phyloP scores from a whole-genome alignment of 2,329 filamentous ascomycete species.

The Magnaporthales sp. region DNA sequence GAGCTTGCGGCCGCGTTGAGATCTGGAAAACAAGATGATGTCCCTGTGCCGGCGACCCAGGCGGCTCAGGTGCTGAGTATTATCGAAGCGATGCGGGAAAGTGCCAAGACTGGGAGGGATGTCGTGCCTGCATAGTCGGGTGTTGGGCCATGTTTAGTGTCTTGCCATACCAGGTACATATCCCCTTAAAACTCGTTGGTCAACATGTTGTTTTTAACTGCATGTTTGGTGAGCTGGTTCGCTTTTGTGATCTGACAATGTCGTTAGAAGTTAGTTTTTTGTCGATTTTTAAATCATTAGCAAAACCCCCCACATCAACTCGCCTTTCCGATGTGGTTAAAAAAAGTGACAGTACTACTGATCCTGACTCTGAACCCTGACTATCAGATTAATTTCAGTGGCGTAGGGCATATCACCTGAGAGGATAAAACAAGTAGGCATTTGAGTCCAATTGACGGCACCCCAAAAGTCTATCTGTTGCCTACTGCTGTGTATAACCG shows the following conservation, averaged over 20 bases:
- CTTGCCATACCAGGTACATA: neutral
- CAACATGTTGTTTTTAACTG: neutral
- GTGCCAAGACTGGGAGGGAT: constrained; percentile 1
- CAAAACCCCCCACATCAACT: too few relatives aligned
- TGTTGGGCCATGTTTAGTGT: neutral
- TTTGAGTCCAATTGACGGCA: too few relatives aligned
- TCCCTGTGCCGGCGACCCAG: constrained; percentile 44
- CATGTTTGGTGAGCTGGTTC: neutral
- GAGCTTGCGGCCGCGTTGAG: constrained; percentile 38
- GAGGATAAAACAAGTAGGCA: too few relatives aligned
- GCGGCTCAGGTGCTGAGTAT: constrained; percentile 44
- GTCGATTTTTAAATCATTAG: too few relatives aligned
- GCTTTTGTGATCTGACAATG: neutral
- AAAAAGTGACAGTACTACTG: too few relatives aligned
- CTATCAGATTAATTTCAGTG: too few relatives aligned
- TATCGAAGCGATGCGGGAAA: constrained; percentile 37
- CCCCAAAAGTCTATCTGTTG: neutral
- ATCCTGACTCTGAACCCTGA: too few relatives aligned
- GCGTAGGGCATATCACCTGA: too few relatives aligned
- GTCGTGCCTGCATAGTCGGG: neutral
- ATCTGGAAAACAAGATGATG: constrained; percentile 37
- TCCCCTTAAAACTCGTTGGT: neutral
- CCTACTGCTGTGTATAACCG: neutral
- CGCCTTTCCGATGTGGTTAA: too few relatives aligned
- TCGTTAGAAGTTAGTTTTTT: neutral